Base-by-base conservation (phyloP, 306 rosid species). In the Alnus glutinosa region DNA sequence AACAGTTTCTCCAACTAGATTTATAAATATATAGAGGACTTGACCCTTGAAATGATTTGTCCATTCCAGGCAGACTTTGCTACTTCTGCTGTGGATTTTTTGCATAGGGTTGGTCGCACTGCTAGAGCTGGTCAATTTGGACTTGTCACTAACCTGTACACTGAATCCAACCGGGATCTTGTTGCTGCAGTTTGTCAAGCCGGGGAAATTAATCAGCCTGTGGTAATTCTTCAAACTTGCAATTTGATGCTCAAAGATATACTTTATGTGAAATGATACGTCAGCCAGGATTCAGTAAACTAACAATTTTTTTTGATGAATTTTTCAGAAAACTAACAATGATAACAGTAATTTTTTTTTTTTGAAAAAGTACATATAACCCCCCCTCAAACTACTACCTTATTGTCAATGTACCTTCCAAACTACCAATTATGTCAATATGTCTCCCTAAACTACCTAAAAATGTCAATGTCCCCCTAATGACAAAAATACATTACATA, bases 91-190 rank as follows among this genome's bases (percentile, higher is more conserved):
- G 98, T 95, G 68, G 98, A 95, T 82, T 95, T 95, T 80, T 77
- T 95, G 79, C 98, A 95, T 63, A 86, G 98, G 83, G 82, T 92
- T 80, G 98, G 98, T 74, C 93, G 94, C 66, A 95, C 98, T 23
- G 98, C 90, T 75, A 93, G 98, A 89, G 98, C 98, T 57, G 97
- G 98, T 84, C 95, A 90, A 82, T 70, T 77, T 74, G 98, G 98
- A 85, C 89, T 91, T 55, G 96, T 95, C 48, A 86, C 97, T 44
- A 90, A 90, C 85, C 77, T 90, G 88, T 92, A 89, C 81, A 91
- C 91, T n/a, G 91, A 89, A 75, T 87, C 98, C 78, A 92, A 91
- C 82, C 75, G 86, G 66, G 98, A 91, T 78, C 94, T 92, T 74
- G 98, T 95, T 68, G 78, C 86, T 71, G 96, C 93, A 50, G 93